Conservation (phyloP, 257 asterid species). For the Solanum dulcamara region DNA sequence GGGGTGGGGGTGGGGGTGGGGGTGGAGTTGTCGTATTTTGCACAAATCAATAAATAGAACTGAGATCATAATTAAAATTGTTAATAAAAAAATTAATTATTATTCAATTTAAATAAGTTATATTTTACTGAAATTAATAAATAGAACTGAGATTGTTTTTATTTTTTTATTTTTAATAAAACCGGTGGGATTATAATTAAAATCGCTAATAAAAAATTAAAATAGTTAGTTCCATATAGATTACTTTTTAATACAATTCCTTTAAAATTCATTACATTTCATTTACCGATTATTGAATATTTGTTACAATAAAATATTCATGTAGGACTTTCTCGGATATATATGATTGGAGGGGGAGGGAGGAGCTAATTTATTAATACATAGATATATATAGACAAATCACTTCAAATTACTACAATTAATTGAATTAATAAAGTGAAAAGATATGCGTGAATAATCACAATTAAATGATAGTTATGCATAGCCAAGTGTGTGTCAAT, state of each 20-base stretch:
- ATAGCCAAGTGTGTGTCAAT: not conserved
- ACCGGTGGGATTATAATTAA: too few relatives aligned
- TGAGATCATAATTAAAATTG: too few relatives aligned
- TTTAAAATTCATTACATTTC: not conserved
- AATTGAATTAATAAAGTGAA: not conserved
- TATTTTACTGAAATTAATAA: not conserved
- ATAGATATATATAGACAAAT: not conserved
- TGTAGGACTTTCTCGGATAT: not conserved
- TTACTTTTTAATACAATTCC: too few relatives aligned
- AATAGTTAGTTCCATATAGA: not conserved
- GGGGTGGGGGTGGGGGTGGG: not conserved
- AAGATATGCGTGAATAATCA: not conserved
- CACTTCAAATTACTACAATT: not conserved
- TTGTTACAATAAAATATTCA: not conserved
- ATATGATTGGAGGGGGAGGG: not conserved
- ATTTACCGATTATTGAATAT: not conserved
- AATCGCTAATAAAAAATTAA: too few relatives aligned
- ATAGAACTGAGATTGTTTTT: too few relatives aligned
- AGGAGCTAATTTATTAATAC: not conserved
- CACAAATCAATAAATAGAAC: too few relatives aligned
- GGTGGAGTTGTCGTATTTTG: not conserved
- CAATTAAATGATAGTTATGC: not conserved
- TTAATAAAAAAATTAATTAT: too few relatives aligned
- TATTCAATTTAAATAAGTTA: too few relatives aligned
- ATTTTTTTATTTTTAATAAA: too few relatives aligned